Percentiles rank a stretch among this genome's conserved stretches.
phyloP scores from a whole-genome alignment of 768 basidiomycete species.

The Gymnopilus dilepis region DNA sequence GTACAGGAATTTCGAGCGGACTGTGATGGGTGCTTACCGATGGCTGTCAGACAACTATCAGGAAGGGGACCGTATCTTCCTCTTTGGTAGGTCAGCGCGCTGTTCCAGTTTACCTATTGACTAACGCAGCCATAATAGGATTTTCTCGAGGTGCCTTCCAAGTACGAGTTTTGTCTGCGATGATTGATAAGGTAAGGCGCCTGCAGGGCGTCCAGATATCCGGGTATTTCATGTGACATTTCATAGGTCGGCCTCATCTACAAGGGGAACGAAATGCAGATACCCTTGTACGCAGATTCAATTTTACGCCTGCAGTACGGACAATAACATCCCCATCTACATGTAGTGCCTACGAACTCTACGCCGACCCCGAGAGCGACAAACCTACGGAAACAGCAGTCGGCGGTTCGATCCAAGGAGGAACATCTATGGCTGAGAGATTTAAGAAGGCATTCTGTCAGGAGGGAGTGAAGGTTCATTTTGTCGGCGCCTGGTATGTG shows the following conservation, averaged over 20 bases:
- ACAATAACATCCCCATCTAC: neutral
- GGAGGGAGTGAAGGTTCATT: constrained; percentile 35
- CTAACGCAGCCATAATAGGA: too few species aligned
- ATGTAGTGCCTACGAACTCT: constrained; percentile 26
- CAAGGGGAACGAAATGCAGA: constrained; percentile 44
- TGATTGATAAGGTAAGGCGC: constrained; percentile 50
- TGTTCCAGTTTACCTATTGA: too few species aligned
- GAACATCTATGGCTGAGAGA: constrained; percentile 14
- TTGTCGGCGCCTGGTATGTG: constrained; percentile 17
- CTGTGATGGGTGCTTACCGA: constrained; percentile 12
- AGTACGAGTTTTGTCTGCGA: constrained; percentile 46
- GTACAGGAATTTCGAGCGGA: neutral
- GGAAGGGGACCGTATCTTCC: constrained; percentile 15
- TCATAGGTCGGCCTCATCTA: constrained; percentile 46
- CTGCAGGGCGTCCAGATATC: neutral
- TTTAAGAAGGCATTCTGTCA: constrained; percentile 28
- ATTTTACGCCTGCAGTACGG: too few species aligned
- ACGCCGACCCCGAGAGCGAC: constrained; percentile 10
- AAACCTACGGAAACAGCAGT: constrained; percentile 7
- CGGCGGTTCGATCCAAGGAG: neutral
- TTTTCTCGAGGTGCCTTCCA: constrained; percentile 56
- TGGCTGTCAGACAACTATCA: constrained; percentile 21
- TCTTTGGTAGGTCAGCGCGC: constrained; percentile 9
- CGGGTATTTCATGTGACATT: too few species aligned
- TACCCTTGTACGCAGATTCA: constrained; percentile 14